Percentiles rank a stretch among this genome's conserved stretches.
Evolutionary conservation across 2,329 filamentous ascomycete species (phyloP).

Genomic region (Boeremia lycopersici): DNA sequence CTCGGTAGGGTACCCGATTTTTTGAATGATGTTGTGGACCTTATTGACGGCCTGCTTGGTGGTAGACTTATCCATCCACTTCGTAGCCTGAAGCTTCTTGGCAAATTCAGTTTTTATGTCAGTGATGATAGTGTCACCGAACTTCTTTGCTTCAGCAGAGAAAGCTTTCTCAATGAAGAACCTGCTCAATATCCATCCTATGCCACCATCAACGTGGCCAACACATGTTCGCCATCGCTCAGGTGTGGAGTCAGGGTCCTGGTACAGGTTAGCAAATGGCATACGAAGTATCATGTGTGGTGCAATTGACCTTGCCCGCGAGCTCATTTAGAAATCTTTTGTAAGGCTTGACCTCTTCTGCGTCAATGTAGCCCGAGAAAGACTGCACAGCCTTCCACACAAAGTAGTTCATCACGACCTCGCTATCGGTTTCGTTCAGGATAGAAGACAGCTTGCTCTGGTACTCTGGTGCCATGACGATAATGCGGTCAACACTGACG

Average conservation of each 20-base stretch:
- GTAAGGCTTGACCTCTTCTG: constrained; percentile 65
- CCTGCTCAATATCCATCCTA: constrained; percentile 72
- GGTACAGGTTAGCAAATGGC: constrained; percentile 20
- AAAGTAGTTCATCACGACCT: constrained; percentile 67
- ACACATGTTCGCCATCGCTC: constrained; percentile 73
- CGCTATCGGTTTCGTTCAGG: constrained; percentile 59
- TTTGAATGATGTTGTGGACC: constrained; percentile 69
- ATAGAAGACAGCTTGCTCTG: constrained; percentile 64
- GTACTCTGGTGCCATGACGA: constrained; percentile 66
- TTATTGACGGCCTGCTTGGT: constrained; percentile 67
- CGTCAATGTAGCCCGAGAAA: constrained; percentile 62
- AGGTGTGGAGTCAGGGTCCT: constrained; percentile 64
- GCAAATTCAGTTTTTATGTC: constrained; percentile 72
- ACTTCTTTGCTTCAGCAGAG: constrained; percentile 67
- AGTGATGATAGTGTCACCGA: constrained; percentile 72
- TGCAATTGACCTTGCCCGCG: constrained; percentile 54
- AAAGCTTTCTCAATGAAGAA: constrained; percentile 75
- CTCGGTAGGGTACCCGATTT: constrained; percentile 69
- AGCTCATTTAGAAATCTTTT: constrained; percentile 65
- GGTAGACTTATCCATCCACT: constrained; percentile 70
- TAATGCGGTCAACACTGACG: constrained; percentile 59
- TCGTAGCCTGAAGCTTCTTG: constrained; percentile 62
- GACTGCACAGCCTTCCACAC: constrained; percentile 66
- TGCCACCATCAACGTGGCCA: constrained; percentile 59
- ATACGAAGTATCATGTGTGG: not conserved